Percentiles rank a stretch among this genome's conserved stretches.
These are phyloP conservation scores for Colletotrichum magnum DNA, from an alignment of 2,329 filamentous ascomycete genomes.

Conservation along the genomic window DNA sequence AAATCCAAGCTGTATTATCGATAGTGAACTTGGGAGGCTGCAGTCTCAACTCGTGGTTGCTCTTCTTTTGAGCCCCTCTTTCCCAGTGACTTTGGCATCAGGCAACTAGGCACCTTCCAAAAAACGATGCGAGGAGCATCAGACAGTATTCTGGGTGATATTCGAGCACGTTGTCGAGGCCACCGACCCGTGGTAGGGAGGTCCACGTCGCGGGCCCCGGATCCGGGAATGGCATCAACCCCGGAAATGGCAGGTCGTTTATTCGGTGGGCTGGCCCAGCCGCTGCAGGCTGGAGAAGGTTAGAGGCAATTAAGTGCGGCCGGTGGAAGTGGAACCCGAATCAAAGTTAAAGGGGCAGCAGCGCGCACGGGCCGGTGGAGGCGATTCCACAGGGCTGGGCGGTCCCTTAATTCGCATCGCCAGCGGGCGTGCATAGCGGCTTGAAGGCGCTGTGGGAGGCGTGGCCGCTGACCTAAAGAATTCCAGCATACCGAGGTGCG, in stretches of 20 bases:
- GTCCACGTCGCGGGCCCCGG: background rate
- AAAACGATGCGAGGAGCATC: no score
- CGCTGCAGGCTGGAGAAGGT: conserved; percentile 13
- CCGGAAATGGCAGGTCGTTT: background rate
- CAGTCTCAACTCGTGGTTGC: no score
- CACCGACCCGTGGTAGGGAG: no score
- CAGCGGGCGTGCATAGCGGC: background rate
- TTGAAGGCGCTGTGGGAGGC: background rate
- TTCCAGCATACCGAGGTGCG: no score
- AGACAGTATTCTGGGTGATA: no score
- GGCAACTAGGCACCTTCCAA: no score
- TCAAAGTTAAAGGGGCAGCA: conserved; percentile 36
- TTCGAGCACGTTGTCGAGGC: no score
- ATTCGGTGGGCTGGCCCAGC: conserved; percentile 6
- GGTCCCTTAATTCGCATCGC: background rate
- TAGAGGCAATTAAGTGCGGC: conserved; percentile 8
- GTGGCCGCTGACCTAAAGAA: no score
- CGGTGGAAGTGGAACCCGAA: conserved; percentile 8
- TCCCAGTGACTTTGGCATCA: no score
- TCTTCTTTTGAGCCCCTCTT: no score
- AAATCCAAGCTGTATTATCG: no score
- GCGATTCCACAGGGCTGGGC: conserved; percentile 33
- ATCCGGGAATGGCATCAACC: conserved; percentile 14
- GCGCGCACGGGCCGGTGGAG: conserved; percentile 24
- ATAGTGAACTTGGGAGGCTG: no score